Percentiles rank a stretch among this genome's conserved stretches.
Evolutionary conservation across 1,284 basidiomycete species (phyloP).

Genomic region (Stereum hirsutum): DNA sequence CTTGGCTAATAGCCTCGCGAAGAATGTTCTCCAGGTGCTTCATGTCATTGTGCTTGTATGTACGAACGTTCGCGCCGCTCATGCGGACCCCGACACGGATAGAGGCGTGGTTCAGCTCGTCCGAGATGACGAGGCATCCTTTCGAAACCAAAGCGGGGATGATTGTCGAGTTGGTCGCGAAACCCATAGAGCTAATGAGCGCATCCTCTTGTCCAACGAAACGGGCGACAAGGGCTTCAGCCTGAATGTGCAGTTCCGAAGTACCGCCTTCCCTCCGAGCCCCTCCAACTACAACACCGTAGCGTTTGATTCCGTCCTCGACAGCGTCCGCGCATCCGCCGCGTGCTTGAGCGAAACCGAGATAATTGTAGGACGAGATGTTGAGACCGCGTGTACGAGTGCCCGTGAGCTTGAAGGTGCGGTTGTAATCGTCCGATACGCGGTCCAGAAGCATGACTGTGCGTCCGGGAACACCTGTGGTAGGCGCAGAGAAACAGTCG

Average conservation of each 20-base stretch:
- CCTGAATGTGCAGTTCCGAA: conserved; percentile 74
- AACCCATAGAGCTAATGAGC: conserved; percentile 93
- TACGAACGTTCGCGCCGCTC: conserved; percentile 83
- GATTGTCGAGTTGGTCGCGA: conserved; percentile 95
- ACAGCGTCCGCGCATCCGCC: conserved; percentile 94
- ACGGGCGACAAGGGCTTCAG: conserved; percentile 83
- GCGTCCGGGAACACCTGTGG: conserved; percentile 92
- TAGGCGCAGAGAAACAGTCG: conserved; percentile 91
- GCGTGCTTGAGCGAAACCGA: conserved; percentile 92
- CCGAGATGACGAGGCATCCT: conserved; percentile 93
- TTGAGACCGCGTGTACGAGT: conserved; percentile 85
- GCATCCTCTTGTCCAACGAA: conserved; percentile 90
- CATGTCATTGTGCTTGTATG: conserved; percentile 99
- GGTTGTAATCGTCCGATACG: conserved; percentile 75
- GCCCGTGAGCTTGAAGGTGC: conserved; percentile 75
- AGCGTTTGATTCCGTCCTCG: conserved; percentile 70
- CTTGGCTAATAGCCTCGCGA: conserved; percentile 91
- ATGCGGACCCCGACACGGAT: conserved; percentile 91
- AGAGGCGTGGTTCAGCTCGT: conserved; percentile 95
- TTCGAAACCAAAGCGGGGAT: conserved; percentile 89
- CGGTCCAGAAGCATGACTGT: conserved; percentile 88
- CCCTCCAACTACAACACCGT: conserved; percentile 76
- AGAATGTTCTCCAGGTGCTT: conserved; percentile 73
- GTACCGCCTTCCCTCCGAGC: conserved; percentile 79
- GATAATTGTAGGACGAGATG: conserved; percentile 98